These are phyloP conservation scores for Cladosporium colombiae DNA, from an alignment of 2,329 filamentous ascomycete genomes.

Conservation along the genomic window DNA sequence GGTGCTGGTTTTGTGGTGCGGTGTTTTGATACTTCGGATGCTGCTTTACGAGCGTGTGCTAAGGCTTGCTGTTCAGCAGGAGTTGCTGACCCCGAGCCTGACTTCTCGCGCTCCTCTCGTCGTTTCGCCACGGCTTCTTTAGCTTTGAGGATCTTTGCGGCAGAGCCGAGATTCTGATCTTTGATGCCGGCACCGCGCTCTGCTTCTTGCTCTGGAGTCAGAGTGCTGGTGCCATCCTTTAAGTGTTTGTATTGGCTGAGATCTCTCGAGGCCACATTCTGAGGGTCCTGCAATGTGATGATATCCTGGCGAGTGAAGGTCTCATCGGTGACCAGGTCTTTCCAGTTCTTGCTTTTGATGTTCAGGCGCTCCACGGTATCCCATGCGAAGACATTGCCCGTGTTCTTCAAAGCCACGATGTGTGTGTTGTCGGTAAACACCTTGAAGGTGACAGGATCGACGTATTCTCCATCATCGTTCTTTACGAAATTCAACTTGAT, in stretches of 20 bases:
- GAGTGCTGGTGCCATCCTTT: constrained; percentile 70
- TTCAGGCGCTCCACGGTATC: constrained; percentile 95
- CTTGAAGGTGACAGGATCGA: constrained; percentile 97
- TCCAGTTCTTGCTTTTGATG: constrained; percentile 95
- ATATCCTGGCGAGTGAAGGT: constrained; percentile 89
- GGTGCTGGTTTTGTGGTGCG: constrained; percentile 50
- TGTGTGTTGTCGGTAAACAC: constrained; percentile 98
- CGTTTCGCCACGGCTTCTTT: constrained; percentile 94
- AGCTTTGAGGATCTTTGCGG: constrained; percentile 81
- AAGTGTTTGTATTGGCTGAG: constrained; percentile 87
- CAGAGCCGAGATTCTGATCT: constrained; percentile 73
- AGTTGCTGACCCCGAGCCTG: constrained; percentile 25
- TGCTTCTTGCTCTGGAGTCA: constrained; percentile 69
- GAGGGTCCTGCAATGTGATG: constrained; percentile 93
- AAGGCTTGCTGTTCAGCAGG: constrained; percentile 46
- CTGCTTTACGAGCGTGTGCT: constrained; percentile 58
- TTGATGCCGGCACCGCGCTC: constrained; percentile 69
- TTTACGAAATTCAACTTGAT: constrained; percentile 90
- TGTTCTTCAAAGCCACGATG: constrained; percentile 81
- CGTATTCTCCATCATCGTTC: constrained; percentile 87
- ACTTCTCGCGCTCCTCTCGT: constrained; percentile 65
- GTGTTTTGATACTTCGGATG: constrained; percentile 30
- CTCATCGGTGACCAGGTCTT: constrained; percentile 81
- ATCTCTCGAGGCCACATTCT: constrained; percentile 80
- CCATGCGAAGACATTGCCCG: constrained; percentile 94